These are phyloP conservation scores for Geotrichum restrictum DNA, from an alignment of 1,139 yeast species.

Conservation along the genomic window DNA sequence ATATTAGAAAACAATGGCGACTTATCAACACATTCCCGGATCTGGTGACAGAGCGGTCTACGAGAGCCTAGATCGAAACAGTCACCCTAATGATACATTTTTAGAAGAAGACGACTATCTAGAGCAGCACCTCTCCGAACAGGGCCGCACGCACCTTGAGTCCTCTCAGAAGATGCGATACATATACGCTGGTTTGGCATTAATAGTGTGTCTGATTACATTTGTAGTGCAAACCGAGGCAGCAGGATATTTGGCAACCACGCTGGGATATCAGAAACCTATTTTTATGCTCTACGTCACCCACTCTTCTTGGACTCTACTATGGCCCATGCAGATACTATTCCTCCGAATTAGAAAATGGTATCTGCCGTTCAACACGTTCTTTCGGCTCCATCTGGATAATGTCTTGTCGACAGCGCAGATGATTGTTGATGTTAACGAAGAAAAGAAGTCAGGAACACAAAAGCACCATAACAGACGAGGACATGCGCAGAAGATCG, in stretches of 20 bases:
- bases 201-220: constrained; percentile 55
- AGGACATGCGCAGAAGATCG: constrained; percentile 36
- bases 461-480: constrained; percentile 25
- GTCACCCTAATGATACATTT: neutral
- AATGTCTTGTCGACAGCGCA: constrained; percentile 49
- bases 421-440: constrained; percentile 44
- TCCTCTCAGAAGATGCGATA: constrained; percentile 19
- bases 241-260: constrained; percentile 64
- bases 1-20: constrained; percentile 2
- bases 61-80: neutral
- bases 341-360: constrained; percentile 38
- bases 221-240: constrained; percentile 79
- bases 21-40: constrained; percentile 16
- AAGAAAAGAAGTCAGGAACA: constrained; percentile 42
- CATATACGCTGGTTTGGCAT: constrained; percentile 49
- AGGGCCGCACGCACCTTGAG: neutral
- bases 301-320: constrained; percentile 72
- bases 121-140: too few species aligned
- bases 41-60: constrained; percentile 7
- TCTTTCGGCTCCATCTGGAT: constrained; percentile 49
- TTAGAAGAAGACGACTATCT: constrained; percentile 2
- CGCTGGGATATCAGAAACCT: constrained; percentile 62
- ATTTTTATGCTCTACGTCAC: constrained; percentile 62
- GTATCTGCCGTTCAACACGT: constrained; percentile 39
- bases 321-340: constrained; percentile 67